Evolutionary conservation across 371 early-diverging fungal genomes (phyloP).

Genomic region (Circinella minor): DNA sequence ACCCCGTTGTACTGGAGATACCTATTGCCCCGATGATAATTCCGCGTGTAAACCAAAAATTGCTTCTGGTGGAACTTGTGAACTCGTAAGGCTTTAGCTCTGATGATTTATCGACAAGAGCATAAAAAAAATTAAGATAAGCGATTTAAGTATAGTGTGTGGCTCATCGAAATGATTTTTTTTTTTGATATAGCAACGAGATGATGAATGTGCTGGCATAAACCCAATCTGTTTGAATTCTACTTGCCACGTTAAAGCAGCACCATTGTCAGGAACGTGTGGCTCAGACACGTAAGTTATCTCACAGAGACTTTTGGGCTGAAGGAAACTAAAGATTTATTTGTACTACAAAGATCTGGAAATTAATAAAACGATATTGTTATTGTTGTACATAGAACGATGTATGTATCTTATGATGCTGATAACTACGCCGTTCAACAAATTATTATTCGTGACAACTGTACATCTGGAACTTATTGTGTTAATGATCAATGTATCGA

Average conservation of each 20-base stretch:
- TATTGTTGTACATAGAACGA: constrained; percentile 23
- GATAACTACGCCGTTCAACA: constrained; percentile 32
- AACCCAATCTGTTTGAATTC: constrained; percentile 49
- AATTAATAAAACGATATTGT: neutral
- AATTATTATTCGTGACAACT: constrained; percentile 52
- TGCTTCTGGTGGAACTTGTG: constrained; percentile 38
- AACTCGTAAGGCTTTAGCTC: constrained; percentile 24
- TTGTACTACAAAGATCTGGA: neutral
- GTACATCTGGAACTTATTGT: constrained; percentile 48
- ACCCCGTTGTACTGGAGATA: constrained; percentile 31
- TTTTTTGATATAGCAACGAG: constrained; percentile 39
- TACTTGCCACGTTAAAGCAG: constrained; percentile 45
- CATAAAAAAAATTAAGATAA: neutral
- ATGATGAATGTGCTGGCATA: constrained; percentile 46
- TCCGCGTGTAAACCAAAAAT: constrained; percentile 34
- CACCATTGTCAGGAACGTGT: constrained; percentile 48
- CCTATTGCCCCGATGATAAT: constrained; percentile 49
- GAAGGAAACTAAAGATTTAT: neutral
- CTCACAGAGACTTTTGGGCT: too few relatives aligned
- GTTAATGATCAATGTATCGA: constrained; percentile 26
- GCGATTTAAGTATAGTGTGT: neutral
- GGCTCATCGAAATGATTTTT: neutral
- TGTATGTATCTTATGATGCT: constrained; percentile 39
- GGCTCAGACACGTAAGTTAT: constrained; percentile 45
- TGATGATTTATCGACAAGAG: too few relatives aligned